phyloP scores from a whole-genome alignment of 768 basidiomycete species.

The Botryobasidium botryosum region DNA sequence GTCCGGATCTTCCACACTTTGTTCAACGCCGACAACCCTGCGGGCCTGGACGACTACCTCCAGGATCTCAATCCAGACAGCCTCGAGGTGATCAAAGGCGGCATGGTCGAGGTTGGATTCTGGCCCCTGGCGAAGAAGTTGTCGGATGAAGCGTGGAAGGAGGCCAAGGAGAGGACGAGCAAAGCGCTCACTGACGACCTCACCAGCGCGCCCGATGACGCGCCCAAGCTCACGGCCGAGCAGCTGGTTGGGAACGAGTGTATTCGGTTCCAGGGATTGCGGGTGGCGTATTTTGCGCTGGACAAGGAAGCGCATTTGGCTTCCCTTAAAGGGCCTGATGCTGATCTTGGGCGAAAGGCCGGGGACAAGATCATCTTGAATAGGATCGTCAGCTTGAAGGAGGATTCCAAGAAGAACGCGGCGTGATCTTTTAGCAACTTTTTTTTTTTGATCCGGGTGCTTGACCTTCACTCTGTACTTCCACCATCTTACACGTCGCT shows the following conservation, averaged over 20 bases:
- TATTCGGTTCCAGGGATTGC: constrained; percentile 89
- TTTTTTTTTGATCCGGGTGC: no score
- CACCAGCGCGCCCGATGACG: constrained; percentile 26
- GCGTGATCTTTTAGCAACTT: no score
- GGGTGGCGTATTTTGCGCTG: constrained; percentile 87
- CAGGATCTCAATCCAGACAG: constrained; percentile 72
- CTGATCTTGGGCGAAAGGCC: constrained; percentile 29
- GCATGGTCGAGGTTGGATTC: constrained; percentile 80
- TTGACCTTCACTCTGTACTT: no score
- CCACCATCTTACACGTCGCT: no score
- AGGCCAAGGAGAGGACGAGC: constrained; percentile 34
- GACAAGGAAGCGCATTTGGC: constrained; percentile 70
- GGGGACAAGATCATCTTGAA: constrained; percentile 79
- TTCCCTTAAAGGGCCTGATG: constrained; percentile 38
- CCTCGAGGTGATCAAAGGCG: constrained; percentile 60
- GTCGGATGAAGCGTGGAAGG: constrained; percentile 44
- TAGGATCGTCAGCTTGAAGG: constrained; percentile 85
- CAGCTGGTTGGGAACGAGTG: constrained; percentile 83
- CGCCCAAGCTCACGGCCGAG: constrained; percentile 55
- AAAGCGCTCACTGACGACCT: constrained; percentile 36
- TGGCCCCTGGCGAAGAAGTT: constrained; percentile 61
- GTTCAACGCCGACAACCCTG: constrained; percentile 88
- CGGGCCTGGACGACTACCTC: constrained; percentile 53
- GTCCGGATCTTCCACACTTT: constrained; percentile 82
- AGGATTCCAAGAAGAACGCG: constrained; percentile 64